Evolutionary conservation across 208 protist species (phyloP), one percentile per base, ranked within the genome.

Genomic region (Leishmania braziliensis): DNA sequence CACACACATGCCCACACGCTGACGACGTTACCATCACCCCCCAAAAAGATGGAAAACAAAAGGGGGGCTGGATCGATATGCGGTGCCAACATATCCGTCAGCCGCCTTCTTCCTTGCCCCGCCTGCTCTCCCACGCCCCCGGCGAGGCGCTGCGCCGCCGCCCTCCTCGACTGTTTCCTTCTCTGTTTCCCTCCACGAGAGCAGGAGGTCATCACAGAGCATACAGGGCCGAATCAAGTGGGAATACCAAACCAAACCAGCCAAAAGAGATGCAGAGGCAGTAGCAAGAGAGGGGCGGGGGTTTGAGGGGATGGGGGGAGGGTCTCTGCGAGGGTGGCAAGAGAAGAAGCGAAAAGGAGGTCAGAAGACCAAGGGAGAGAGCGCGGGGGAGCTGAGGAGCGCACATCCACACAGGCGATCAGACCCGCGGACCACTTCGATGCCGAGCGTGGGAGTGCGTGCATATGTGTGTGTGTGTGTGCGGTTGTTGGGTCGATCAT

Each of bases 321-420:
- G n/a, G 26, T 62, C 56, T 75, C 46, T 33, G 29, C n/a, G 48
- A 58, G 71, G 50, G 14, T 36, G 39, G 20, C n/a, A 75, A 51
- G n/a, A 51, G 18, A 50, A 20, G 12, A 16, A 29, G 36, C 14
- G 14, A 72, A 33, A 72, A 46, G n/a, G 66, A 33, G 36, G 5
- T 12, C 14, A 18, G 78, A 39, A 48, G 9, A 60, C 54, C 5
- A 36, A 78, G 10, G 16, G 36, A 75, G 23, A 50, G 43, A 46
- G 43, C 60, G n/a, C 60, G 63, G 9, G 23, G 56, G 56, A 29
- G 56, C 56, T 62, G 56, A 62, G 56, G 56, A 62, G 5, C 56
- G 6, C 68, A 80, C 56, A 79, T 14, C 78, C 39, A 68, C 48
- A 60, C 54, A 83, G 20, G 66, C 50, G 0, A 26, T 29, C 50